Percentiles rank a stretch among this genome's conserved stretches.
Evolutionary conservation across 805 yeast genomes (phyloP).

Genomic region (Candida insectalens): DNA sequence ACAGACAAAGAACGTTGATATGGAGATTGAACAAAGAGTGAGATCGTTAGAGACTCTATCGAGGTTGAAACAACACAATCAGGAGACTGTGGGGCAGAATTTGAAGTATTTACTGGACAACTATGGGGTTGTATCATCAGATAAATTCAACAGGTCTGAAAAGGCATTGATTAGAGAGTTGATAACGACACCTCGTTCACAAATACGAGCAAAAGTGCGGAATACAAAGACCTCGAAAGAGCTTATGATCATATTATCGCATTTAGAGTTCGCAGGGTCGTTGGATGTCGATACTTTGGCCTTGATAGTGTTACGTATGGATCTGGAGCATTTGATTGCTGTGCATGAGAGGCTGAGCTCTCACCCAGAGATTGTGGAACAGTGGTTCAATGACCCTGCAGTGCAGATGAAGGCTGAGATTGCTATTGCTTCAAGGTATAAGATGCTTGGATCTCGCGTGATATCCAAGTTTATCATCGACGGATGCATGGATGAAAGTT

Average conservation of each 20-base stretch:
- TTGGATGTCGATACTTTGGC: constrained; percentile 9
- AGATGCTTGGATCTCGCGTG: constrained; percentile 10
- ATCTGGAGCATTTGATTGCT: constrained; percentile 7
- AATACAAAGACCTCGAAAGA: constrained; percentile 5
- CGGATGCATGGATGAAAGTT: constrained; percentile 7
- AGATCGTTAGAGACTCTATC: constrained; percentile 7
- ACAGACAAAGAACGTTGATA: constrained; percentile 2
- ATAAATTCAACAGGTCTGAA: neutral
- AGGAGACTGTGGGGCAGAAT: constrained; percentile 6
- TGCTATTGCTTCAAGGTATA: constrained; percentile 15
- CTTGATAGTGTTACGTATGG: constrained; percentile 12
- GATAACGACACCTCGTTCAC: neutral
- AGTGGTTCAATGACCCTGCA: constrained; percentile 5
- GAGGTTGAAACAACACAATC: constrained; percentile 6
- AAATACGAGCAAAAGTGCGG: neutral
- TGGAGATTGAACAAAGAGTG: constrained; percentile 8
- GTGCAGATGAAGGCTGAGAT: constrained; percentile 12
- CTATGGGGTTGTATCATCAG: constrained; percentile 5
- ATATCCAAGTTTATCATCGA: constrained; percentile 10
- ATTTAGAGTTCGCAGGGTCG: constrained; percentile 10
- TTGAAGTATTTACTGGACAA: constrained; percentile 11
- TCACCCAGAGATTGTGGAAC: constrained; percentile 3
- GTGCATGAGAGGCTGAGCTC: constrained; percentile 7
- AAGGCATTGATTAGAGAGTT: constrained; percentile 1
- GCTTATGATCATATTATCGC: constrained; percentile 12